Percentiles rank a stretch among this genome's conserved stretches.
These are phyloP conservation scores for Phytophthora constricta DNA, from an alignment of 352 stramenopile species.

Conservation along the genomic window DNA sequence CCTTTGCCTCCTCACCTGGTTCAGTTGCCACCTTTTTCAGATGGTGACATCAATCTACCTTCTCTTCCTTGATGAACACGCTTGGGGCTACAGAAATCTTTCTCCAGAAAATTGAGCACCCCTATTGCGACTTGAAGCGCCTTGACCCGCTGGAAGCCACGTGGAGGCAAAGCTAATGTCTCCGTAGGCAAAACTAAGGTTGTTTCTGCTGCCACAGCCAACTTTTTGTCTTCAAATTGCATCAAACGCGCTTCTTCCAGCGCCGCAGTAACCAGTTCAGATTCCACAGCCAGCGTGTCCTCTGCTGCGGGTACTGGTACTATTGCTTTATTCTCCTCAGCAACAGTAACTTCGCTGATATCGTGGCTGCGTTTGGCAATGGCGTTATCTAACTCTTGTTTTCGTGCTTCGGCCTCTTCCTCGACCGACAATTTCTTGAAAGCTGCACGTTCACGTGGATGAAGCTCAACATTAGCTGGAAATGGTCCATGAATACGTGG, in stretches of 20 bases:
- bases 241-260: constrained; percentile 7
- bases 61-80: constrained; percentile 29
- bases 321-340: constrained; percentile 2
- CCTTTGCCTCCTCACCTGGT: too few species aligned
- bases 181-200: neutral
- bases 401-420: constrained; percentile 71
- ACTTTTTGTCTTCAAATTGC: constrained; percentile 26
- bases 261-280: constrained; percentile 4
- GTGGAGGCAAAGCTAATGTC: constrained; percentile 1
- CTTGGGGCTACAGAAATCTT: constrained; percentile 70
- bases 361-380: constrained; percentile 70
- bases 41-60: constrained; percentile 5
- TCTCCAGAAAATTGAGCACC: constrained; percentile 72
- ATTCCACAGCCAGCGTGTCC: neutral
- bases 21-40: too few species aligned
- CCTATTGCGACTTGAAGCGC: constrained; percentile 64
- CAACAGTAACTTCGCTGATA: constrained; percentile 33
- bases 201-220: neutral
- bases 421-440: constrained; percentile 88
- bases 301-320: neutral
- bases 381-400: constrained; percentile 61
- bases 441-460: constrained; percentile 55
- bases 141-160: constrained; percentile 51
- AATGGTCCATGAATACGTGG: constrained; percentile 66
- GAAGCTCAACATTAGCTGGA: constrained; percentile 47